Conservation (phyloP, 2,329 filamentous ascomycete species). For the Knoxdaviesia capensis region DNA sequence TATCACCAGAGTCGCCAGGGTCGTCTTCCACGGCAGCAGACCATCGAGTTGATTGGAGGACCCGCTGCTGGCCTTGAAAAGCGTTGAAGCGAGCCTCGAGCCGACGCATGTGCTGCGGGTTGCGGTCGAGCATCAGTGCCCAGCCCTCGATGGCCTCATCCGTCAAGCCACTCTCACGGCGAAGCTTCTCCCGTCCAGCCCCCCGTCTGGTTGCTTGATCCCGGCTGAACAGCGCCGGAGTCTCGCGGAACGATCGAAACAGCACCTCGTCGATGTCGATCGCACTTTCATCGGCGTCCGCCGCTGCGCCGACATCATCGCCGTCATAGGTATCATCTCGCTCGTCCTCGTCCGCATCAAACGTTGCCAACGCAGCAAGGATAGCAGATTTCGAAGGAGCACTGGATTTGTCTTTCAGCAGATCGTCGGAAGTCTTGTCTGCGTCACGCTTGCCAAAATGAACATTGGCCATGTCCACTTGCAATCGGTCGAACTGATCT, state of each 20-base stretch:
- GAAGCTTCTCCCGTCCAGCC: slow-evolving; percentile 40
- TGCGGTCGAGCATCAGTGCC: slow-evolving; percentile 65
- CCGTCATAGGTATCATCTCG: slow-evolving; percentile 92
- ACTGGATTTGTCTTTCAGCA: slow-evolving; percentile 43
- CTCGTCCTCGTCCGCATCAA: slow-evolving; percentile 91
- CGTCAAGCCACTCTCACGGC: slow-evolving; percentile 66
- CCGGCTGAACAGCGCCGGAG: slow-evolving; percentile 46
- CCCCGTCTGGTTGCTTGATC: slow-evolving; percentile 34
- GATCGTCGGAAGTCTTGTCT: slow-evolving; percentile 45
- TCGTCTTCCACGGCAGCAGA: background rate
- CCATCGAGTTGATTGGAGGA: slow-evolving; percentile 48
- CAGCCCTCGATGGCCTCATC: slow-evolving; percentile 91
- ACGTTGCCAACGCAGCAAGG: slow-evolving; percentile 66
- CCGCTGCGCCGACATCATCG: slow-evolving; percentile 74
- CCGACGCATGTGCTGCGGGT: slow-evolving; percentile 44
- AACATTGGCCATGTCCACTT: slow-evolving; percentile 43
- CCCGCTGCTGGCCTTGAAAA: slow-evolving; percentile 45
- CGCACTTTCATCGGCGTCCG: slow-evolving; percentile 36
- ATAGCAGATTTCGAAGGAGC: slow-evolving; percentile 70
- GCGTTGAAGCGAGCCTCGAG: slow-evolving; percentile 51
- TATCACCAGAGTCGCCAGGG: slow-evolving; percentile 13
- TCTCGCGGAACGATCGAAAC: slow-evolving; percentile 49
- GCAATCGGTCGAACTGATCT: slow-evolving; percentile 58
- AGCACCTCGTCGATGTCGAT: slow-evolving; percentile 49
- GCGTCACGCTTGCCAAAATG: slow-evolving; percentile 59